A percentile compares a stretch with the other conserved stretches of the same genome.
Conservation (phyloP, 2,329 filamentous ascomycete genomes). For the Pseudogymnoascus sp. region DNA sequence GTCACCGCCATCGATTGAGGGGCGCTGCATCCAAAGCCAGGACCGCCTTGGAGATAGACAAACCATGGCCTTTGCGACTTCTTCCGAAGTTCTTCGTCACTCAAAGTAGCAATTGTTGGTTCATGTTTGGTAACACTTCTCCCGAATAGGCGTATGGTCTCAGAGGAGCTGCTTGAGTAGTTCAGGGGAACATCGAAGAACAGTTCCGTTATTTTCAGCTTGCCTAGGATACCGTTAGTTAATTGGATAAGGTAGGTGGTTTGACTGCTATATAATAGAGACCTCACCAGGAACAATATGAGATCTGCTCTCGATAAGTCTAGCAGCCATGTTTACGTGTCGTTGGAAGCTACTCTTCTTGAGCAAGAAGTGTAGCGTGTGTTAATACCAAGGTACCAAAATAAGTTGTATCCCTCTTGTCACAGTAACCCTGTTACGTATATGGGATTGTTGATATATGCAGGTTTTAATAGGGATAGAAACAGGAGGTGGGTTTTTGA, state of each 20-base stretch:
- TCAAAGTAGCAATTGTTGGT: constrained; percentile 36
- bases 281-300: constrained; percentile 35
- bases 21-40: constrained; percentile 67
- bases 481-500: not conserved
- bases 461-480: not conserved
- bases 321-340: constrained; percentile 16
- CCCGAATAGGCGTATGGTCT: constrained; percentile 68
- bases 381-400: not conserved
- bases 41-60: constrained; percentile 79
- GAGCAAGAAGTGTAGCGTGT: not conserved
- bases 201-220: constrained; percentile 69
- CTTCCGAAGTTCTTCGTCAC: constrained; percentile 31
- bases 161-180: constrained; percentile 55
- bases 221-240: constrained; percentile 44
- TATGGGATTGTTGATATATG: not conserved
- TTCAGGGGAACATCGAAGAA: constrained; percentile 84
- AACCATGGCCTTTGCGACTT: constrained; percentile 52
- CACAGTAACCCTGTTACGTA: not conserved
- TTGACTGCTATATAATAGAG: constrained; percentile 19
- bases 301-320: constrained; percentile 32
- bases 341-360: not conserved
- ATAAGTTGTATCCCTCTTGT: not conserved
- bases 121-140: constrained; percentile 65
- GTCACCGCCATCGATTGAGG: constrained; percentile 70
- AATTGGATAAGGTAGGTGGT: not conserved